phyloP scores from a whole-genome alignment of 495 filamentous ascomycete genomes.

The Aspergillus taichungensis region DNA sequence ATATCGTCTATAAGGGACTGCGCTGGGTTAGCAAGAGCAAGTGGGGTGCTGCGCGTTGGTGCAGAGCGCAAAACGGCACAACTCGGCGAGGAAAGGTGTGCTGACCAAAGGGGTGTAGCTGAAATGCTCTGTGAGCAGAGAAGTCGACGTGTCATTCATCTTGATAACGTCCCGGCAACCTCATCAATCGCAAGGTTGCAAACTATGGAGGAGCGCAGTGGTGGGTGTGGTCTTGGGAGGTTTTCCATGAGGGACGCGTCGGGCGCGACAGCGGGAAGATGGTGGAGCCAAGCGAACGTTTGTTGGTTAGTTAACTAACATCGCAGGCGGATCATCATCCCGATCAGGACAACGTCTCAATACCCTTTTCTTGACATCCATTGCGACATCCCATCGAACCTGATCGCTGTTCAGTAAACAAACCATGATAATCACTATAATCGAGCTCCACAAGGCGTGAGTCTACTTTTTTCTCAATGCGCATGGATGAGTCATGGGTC shows the following conservation, averaged over 20 bases:
- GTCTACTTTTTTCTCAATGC: too few relatives aligned
- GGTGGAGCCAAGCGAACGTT: background rate
- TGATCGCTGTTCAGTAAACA: too few relatives aligned
- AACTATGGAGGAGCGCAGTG: too few relatives aligned
- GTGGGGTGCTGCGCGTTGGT: conserved; percentile 6
- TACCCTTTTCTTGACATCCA: too few relatives aligned
- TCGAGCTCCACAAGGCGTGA: too few relatives aligned
- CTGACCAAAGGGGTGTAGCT: conserved; percentile 85
- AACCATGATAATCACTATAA: too few relatives aligned
- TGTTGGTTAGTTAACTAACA: too few relatives aligned
- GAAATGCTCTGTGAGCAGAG: conserved; percentile 91
- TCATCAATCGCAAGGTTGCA: background rate
- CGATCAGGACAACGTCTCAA: too few relatives aligned
- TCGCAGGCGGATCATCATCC: too few relatives aligned
- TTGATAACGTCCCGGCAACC: conserved; percentile 1
- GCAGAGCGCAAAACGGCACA: conserved; percentile 3
- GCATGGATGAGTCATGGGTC: too few relatives aligned
- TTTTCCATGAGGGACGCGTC: conserved; percentile 10
- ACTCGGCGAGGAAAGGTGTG: conserved; percentile 2
- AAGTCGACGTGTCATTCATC: conserved; percentile 47
- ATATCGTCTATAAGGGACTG: conserved; percentile 94
- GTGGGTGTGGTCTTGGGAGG: background rate
- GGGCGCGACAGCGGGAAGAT: conserved; percentile 8
- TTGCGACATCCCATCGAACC: too few relatives aligned
- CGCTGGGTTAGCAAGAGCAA: conserved; percentile 10